Percentiles rank a stretch among this genome's conserved stretches.
Conservation (phyloP, 345 rosid genomes). For the Firmiana major region DNA sequence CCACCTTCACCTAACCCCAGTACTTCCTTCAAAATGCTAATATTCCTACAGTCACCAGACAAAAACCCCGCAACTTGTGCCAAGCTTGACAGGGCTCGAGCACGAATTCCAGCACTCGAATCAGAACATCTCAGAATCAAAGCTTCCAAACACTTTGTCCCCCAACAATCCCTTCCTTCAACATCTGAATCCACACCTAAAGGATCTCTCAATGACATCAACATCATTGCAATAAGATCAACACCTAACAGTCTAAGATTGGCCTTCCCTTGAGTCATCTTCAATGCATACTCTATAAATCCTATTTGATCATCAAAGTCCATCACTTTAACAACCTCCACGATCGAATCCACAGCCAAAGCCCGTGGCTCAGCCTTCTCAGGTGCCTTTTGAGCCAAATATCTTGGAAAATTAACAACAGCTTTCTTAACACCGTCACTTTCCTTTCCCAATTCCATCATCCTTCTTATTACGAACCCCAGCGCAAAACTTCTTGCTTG, state of each 20-base stretch:
- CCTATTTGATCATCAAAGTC: conserved; percentile 47
- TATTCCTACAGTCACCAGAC: conserved; percentile 40
- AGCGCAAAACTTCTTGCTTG: conserved; percentile 66
- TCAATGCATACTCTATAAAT: conserved; percentile 53
- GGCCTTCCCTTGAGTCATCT: conserved; percentile 68
- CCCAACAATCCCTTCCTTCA: conserved; percentile 46
- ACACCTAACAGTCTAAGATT: conserved; percentile 72
- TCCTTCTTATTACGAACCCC: conserved; percentile 43
- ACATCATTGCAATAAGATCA: conserved; percentile 61
- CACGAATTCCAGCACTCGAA: conserved; percentile 50
- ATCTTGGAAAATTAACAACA: conserved; percentile 57
- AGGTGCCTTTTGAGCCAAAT: conserved; percentile 69
- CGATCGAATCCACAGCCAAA: conserved; percentile 69
- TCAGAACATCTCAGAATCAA: conserved; percentile 73
- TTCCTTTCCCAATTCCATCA: conserved; percentile 35
- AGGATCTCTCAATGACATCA: conserved; percentile 49
- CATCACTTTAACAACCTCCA: conserved; percentile 65
- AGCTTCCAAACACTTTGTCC: conserved; percentile 54
- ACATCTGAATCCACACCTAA: conserved; percentile 30
- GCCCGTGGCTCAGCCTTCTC: conserved; percentile 91
- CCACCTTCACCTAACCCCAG: conserved; percentile 42
- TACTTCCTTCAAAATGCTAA: conserved; percentile 45
- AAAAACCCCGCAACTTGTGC: conserved; percentile 72
- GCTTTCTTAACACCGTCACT: conserved; percentile 51
- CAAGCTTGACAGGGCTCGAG: conserved; percentile 78